phyloP scores from a whole-genome alignment of 2,329 filamentous ascomycete species.

The Biscogniauxia sp. region DNA sequence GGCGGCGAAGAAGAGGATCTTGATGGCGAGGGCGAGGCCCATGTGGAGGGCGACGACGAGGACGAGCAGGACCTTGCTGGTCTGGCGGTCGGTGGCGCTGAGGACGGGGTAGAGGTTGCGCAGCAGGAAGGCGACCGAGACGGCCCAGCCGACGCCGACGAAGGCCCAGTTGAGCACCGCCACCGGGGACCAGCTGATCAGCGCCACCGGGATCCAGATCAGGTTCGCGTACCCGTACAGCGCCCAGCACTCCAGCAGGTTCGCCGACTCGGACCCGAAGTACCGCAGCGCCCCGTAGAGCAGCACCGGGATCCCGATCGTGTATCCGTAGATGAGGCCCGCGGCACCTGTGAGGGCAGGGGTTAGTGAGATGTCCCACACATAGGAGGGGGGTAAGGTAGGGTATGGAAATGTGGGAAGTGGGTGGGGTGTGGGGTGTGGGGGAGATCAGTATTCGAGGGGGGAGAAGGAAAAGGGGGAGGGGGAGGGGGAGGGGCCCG shows the following conservation, averaged over 20 bases:
- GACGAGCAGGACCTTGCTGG: conserved; percentile 82
- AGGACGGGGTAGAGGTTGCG: conserved; percentile 89
- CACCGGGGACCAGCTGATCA: conserved; percentile 86
- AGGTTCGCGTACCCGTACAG: conserved; percentile 96
- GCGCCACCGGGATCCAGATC: conserved; percentile 92
- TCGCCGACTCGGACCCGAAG: conserved; percentile 92
- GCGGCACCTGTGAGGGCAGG: conserved; percentile 61
- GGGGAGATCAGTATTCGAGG: conserved; percentile 7
- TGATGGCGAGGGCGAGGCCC: conserved; percentile 89
- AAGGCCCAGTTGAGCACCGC: conserved; percentile 90
- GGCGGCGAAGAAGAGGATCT: conserved; percentile 92
- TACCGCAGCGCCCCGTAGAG: conserved; percentile 89
- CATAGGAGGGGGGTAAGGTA: no score
- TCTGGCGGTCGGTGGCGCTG: conserved; percentile 87
- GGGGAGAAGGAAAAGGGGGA: neutral
- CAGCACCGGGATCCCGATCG: conserved; percentile 76
- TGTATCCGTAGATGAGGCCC: conserved; percentile 94
- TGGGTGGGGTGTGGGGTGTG: neutral
- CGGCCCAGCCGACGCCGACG: conserved; percentile 78
- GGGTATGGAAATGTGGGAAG: no score
- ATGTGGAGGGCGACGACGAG: conserved; percentile 83
- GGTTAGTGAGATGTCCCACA: no score
- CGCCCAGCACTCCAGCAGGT: conserved; percentile 91
- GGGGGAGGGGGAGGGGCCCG: neutral
- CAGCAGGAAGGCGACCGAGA: conserved; percentile 80